Evolutionary conservation across 805 yeast species (phyloP), one percentile per base, ranked within the genome.

Genomic region (Kluyveromyces siamensis): DNA sequence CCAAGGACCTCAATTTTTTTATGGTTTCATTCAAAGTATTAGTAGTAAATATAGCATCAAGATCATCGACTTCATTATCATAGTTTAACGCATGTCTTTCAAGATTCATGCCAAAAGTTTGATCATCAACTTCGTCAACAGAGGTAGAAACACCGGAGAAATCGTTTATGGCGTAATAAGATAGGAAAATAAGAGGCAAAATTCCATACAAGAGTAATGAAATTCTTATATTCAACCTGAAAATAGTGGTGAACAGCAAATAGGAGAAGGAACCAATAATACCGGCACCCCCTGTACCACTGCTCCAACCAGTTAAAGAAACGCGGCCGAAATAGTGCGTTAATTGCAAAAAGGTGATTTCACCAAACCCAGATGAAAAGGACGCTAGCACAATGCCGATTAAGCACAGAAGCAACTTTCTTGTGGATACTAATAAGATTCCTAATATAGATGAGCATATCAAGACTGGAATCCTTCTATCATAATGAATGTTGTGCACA

Each of bases 231-330:
- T 77, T 65, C 1, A 87, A 50, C 1, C 78, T 72, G 19, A 86
- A 44, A 59, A 88, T 68, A 1, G 91, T 83, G 0, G 97, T 91
- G 56, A 87, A 52, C 1, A 84, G 55, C 74, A 91, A 58, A 59
- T 79, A 90, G 13, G 76, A 60, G 47, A 84, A 86, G 46, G 90
- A 80, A 0, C 98, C 99, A 17, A 79, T 75, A 6, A 91, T 64
- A 0, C 99, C 99, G 1, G 99, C 98, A 17, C 88, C 95, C 2
- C 99, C 98, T 0, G 98, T 91, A 1, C 99, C 99, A 8, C 89
- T 78, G 18, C 96, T 85, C 80, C 95, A 91, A 0, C 95, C 97
- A 45, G 83, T 80, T 42, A 91, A 70, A 4, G 95, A 72, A n/a
- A 62, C 55, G 16, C 72, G 72, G 17, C 72, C 74, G 63, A 80